Evolutionary conservation across 495 filamentous ascomycete genomes (phyloP).

Genomic region (Neurospora tetrasperma): DNA sequence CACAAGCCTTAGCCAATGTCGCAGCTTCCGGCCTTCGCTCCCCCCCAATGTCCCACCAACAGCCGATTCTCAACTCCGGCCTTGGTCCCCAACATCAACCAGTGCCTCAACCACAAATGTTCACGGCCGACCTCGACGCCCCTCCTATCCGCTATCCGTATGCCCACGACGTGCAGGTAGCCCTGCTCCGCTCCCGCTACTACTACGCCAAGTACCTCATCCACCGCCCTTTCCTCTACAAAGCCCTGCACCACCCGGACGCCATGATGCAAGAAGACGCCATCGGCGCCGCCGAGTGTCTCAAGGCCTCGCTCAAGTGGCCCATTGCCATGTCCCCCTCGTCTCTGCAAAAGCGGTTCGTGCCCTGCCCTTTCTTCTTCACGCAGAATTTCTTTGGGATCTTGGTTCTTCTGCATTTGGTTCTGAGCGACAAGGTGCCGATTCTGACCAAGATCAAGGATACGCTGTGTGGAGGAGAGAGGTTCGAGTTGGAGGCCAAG

Average conservation of each 20-base stretch:
- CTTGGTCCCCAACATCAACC: not conserved
- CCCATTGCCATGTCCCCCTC: slow-evolving; percentile 47
- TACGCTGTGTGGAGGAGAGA: slow-evolving; percentile 33
- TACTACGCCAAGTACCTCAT: slow-evolving; percentile 51
- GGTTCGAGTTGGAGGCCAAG: slow-evolving; percentile 37
- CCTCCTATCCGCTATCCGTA: slow-evolving; percentile 33
- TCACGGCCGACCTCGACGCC: slow-evolving; percentile 38
- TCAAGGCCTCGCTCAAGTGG: slow-evolving; percentile 44
- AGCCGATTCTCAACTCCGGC: not conserved
- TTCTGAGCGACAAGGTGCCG: slow-evolving; percentile 36
- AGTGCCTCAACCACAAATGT: slow-evolving; percentile 22
- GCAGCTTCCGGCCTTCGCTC: not conserved
- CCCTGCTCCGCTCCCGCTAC: slow-evolving; percentile 46
- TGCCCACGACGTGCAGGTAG: slow-evolving; percentile 44
- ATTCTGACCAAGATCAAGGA: slow-evolving; percentile 35
- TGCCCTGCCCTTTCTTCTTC: slow-evolving; percentile 50
- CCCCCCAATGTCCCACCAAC: slow-evolving; percentile 4
- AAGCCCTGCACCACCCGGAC: slow-evolving; percentile 47
- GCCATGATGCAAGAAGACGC: slow-evolving; percentile 43
- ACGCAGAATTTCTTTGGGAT: slow-evolving; percentile 48
- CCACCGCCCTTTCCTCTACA: slow-evolving; percentile 51
- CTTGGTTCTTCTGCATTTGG: slow-evolving; percentile 39
- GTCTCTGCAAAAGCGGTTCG: slow-evolving; percentile 42
- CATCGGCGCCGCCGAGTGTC: slow-evolving; percentile 39
- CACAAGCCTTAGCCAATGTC: not conserved